Base-by-base conservation (phyloP, 192 early-diverging fungal species). In the Thoreauomyces humboldtii region DNA sequence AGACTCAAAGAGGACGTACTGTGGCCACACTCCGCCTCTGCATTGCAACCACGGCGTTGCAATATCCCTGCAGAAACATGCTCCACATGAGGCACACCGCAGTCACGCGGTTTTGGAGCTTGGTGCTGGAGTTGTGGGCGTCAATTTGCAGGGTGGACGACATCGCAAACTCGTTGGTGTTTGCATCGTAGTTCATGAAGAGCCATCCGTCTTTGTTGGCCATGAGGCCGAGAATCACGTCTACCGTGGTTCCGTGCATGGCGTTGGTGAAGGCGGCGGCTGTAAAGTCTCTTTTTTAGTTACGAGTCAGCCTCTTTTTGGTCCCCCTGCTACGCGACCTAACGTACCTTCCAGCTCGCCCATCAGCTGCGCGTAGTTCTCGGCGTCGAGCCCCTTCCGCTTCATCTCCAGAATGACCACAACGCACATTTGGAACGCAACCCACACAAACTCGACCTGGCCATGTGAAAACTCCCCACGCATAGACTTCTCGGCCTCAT, bases 381-480 rank as follows among this genome's bases (percentile, higher is more conserved):
- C 58, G 6, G 9, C 6, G 14, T 37, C 58, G 28, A 44, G 44
- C 11, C 58, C 58, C 28, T 41, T 45, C 35, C 41, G 15, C 28
- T 60, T 60, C 58, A 44, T 60, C 41, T 60, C 58, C 41, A 44
- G 12, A 17, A 60, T 41, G 27, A 60, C 27, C 5, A 60, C 7
- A 17, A 60, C n/a, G 41, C 37, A 60, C 6, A 60, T 7, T 7
- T 27, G 7, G 41, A 60, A 60, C 9, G 37, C 34, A 7, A 43
- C 58, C 58, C 58, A 60, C 5, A 60, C 58, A 60, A 60, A 60
- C 58, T 60, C 37, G n/a, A 60, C 38, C 27, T 60, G 35, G 17
- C 58, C 58, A 41, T 60, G 9, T 7, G 41, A 60, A 5, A 45
- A 19, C 21, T 9, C 6, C 37, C 58, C 58, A 6, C 41, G 54